phyloP scores from a whole-genome alignment of 352 stramenopile genomes.

The Phytophthora pini region DNA sequence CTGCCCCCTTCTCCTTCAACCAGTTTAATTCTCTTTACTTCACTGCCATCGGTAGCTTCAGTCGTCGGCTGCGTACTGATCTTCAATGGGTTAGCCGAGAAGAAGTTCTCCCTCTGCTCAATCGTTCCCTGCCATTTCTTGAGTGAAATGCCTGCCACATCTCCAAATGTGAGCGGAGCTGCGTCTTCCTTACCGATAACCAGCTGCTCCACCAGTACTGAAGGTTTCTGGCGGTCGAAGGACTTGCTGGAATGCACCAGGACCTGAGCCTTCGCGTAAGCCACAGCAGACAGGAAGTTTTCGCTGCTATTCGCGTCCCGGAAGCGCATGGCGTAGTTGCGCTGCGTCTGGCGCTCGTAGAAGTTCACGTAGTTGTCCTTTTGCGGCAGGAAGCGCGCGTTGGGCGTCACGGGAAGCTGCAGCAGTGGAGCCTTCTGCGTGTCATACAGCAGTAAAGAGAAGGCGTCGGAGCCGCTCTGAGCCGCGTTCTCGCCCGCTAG shows the following conservation, averaged over 20 bases:
- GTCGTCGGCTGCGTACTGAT: slow-evolving; percentile 36
- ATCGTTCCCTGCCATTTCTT: slow-evolving; percentile 55
- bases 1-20: slow-evolving; percentile 10
- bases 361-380: slow-evolving; percentile 83
- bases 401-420: slow-evolving; percentile 45
- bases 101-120: slow-evolving; percentile 39
- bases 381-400: slow-evolving; percentile 62
- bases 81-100: slow-evolving; percentile 62
- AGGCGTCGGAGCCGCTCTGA: slow-evolving; percentile 22
- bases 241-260: slow-evolving; percentile 34
- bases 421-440: slow-evolving; percentile 69
- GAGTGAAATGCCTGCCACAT: slow-evolving; percentile 61
- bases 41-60: slow-evolving; percentile 32
- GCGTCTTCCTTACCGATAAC: slow-evolving; percentile 51
- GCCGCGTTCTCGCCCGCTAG: slow-evolving; percentile 27
- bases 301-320: slow-evolving; percentile 47
- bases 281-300: slow-evolving; percentile 58
- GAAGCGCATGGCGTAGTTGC: slow-evolving; percentile 83
- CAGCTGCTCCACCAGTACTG: slow-evolving; percentile 58
- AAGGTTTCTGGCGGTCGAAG: slow-evolving; percentile 22
- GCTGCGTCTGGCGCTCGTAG: slow-evolving; percentile 50
- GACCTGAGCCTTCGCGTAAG: slow-evolving; percentile 63
- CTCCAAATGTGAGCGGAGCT: slow-evolving; percentile 40
- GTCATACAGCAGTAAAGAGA: slow-evolving; percentile 78
- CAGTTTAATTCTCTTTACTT: slow-evolving; percentile 63